phyloP scores from a whole-genome alignment of 495 filamentous ascomycete genomes.

The Penicillium arizonense region DNA sequence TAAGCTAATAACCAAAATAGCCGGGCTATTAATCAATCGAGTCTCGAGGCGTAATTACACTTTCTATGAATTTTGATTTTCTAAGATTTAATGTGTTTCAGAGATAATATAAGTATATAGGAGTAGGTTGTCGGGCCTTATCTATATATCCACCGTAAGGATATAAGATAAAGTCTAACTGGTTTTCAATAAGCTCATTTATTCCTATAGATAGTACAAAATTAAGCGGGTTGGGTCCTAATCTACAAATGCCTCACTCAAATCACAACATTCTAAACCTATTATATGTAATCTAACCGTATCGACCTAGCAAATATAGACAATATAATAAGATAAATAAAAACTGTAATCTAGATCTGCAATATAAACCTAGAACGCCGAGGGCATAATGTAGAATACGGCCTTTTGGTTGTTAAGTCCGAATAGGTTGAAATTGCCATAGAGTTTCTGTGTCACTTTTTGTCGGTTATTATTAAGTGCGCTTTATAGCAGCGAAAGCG shows the following conservation, averaged over 20 bases:
- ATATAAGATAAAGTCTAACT: background rate
- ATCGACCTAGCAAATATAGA: slow-evolving; percentile 4
- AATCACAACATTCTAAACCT: background rate
- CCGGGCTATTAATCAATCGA: background rate
- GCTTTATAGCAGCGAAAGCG: too few species aligned
- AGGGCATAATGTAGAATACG: slow-evolving; percentile 1
- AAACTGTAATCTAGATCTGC: background rate
- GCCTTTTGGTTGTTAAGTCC: slow-evolving; percentile 2
- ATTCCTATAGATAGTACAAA: background rate
- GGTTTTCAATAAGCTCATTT: background rate
- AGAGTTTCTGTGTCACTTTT: too few species aligned
- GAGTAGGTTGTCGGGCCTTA: background rate
- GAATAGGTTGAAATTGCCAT: background rate
- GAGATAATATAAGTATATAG: background rate
- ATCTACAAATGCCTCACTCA: background rate
- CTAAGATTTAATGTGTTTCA: background rate
- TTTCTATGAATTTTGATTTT: background rate
- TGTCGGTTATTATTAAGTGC: too few species aligned
- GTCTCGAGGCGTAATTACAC: background rate
- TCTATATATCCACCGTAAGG: background rate
- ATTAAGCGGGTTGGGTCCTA: background rate
- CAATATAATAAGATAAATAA: slow-evolving; percentile 3
- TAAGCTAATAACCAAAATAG: background rate
- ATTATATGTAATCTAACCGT: background rate
- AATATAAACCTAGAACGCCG: background rate